These are phyloP conservation scores for Thelephora aurantiotincta DNA, from an alignment of 768 basidiomycete genomes.

Conservation along the genomic window DNA sequence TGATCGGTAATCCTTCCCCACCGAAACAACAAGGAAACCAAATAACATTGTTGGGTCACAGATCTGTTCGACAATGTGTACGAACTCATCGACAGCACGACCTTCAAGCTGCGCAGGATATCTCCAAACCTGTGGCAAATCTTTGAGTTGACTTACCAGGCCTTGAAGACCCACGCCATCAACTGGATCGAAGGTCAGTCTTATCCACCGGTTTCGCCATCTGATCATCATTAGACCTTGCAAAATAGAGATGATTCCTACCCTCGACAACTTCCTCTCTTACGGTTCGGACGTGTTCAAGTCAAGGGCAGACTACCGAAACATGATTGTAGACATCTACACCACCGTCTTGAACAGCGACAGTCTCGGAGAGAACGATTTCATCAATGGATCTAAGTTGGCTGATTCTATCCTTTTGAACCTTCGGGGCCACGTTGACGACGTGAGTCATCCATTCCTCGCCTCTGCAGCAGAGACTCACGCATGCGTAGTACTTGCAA, in stretches of 20 bases:
- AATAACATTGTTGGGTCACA: slow-evolving; percentile 14
- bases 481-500: slow-evolving; percentile 38
- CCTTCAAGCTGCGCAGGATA: slow-evolving; percentile 66
- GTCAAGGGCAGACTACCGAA: slow-evolving; percentile 56
- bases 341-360: slow-evolving; percentile 53
- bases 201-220: background rate
- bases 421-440: slow-evolving; percentile 62
- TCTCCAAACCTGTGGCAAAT: slow-evolving; percentile 79
- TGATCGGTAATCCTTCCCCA: slow-evolving; percentile 41
- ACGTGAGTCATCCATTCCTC: slow-evolving; percentile 31
- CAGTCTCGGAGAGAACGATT: slow-evolving; percentile 73
- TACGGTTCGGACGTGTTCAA: slow-evolving; percentile 71
- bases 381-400: slow-evolving; percentile 73
- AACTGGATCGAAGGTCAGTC: slow-evolving; percentile 75
- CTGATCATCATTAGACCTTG: background rate
- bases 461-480: slow-evolving; percentile 1
- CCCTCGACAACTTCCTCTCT: slow-evolving; percentile 79
- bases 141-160: slow-evolving; percentile 67
- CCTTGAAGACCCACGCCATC: slow-evolving; percentile 73
- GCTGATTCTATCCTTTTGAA: slow-evolving; percentile 75
- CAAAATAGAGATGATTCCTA: slow-evolving; percentile 70
- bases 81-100: slow-evolving; percentile 72
- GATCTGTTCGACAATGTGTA: slow-evolving; percentile 84
- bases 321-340: slow-evolving; percentile 77
- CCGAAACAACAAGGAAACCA: background rate